A percentile compares a stretch with the other conserved stretches of the same genome.
Conservation (phyloP, 2,329 filamentous ascomycete species). For the Chaetomium globosum region DNA sequence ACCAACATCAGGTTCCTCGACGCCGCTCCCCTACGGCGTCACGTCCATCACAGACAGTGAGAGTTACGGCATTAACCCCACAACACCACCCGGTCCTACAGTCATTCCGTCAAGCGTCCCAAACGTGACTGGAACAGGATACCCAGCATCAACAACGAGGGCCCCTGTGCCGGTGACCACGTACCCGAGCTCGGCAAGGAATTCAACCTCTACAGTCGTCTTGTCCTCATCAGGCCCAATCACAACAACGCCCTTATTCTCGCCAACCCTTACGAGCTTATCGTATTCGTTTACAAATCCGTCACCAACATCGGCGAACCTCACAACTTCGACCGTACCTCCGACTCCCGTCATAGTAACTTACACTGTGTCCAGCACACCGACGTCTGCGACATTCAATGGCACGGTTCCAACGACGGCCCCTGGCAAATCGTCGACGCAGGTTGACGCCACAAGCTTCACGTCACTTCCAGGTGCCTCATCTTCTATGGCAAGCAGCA, state of each 20-base stretch:
- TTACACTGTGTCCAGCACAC: slow-evolving; percentile 2
- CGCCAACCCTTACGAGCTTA: not conserved
- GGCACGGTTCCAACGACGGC: not conserved
- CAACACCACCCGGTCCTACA: not conserved
- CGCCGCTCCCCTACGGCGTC: not conserved
- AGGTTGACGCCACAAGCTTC: not conserved
- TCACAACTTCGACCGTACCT: not conserved
- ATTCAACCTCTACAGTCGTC: not conserved
- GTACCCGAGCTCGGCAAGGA: not conserved
- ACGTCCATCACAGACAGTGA: not conserved
- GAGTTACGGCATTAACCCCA: not conserved
- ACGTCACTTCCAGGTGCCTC: not conserved
- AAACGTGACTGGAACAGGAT: not conserved
- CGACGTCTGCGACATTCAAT: not conserved
- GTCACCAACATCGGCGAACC: not conserved
- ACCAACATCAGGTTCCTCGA: not conserved
- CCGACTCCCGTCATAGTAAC: not conserved
- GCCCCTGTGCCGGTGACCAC: not conserved
- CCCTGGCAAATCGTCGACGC: not conserved
- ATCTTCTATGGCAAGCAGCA: not conserved
- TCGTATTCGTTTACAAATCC: not conserved
- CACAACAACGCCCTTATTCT: not conserved
- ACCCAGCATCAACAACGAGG: not conserved
- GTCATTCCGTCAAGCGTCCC: not conserved
- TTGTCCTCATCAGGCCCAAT: not conserved